Evolutionary conservation across 2,329 filamentous ascomycete species (phyloP), one percentile per base, ranked within the genome.

Genomic region (Hymenoscyphus albidus): DNA sequence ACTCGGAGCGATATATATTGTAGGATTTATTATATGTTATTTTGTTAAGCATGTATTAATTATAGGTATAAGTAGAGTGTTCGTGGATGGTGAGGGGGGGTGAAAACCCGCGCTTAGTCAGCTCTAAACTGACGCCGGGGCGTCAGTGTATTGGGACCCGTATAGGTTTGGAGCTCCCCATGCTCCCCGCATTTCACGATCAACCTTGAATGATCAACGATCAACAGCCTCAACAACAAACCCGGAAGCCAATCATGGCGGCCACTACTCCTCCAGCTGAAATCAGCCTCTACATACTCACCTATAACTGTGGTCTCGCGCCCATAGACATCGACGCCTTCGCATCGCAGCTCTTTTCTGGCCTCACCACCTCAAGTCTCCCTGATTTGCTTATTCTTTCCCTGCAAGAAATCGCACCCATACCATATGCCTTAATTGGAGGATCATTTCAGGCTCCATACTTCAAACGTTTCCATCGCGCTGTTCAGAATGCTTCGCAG

Each of bases 321-420:
- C 78, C 87, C 9, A 86, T 97, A 72, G 83, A 93, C 70, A 81
- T 87, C 27, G 80, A 87, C 44, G 81, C 86, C 61, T 92, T 97
- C 72, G 88, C 90, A 14, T 79, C 84, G 12, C 88, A 93, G 73
- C 80, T 97, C 69, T 86, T 89, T 74, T 77, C 82, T 61, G 81
- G 79, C 42, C 83, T 95, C 64, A 77, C 75, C 6, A 68, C 68
- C 67, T 65, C 75, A 16, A 75, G 89, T 76, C 81, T 92, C 4
- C 93, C 82, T 3, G 87, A 89, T 68, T 76, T 91, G 48, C 78
- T 92, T 66, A 85, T 88, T 64, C 78, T 91, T 65, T 86, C 82
- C 16, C 83, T 99, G 18, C 93, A 99, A 77, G 95, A 99, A 78
- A 83, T 97, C 67, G 90, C 93, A 10, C 95, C 95, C 0, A 83